Evolutionary conservation across 495 filamentous ascomycete species (phyloP), one percentile per base, ranked within the genome.

Genomic region (Cercophora scortea): DNA sequence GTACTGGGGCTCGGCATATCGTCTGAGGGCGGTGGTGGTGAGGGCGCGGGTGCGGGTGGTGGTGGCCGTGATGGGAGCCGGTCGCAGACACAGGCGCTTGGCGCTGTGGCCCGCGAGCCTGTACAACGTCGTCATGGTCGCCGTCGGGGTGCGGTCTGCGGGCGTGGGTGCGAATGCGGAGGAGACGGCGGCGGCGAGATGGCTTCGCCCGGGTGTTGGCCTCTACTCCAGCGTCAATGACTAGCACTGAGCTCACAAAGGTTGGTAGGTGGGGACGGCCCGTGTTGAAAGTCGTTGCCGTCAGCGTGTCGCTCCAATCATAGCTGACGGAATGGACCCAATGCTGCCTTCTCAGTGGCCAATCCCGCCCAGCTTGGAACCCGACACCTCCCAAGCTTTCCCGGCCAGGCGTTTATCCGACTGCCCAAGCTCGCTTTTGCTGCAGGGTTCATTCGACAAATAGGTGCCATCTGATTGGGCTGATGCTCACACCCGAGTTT

Each of bases 1-100:
- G 57, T 84, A 83, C 59, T 71, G 63, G 36, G 74, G 63, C 40
- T 77, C 71, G 56, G 85, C 84, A 59, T 81, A 76, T 55, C 74
- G 78, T 55, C 84, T 84, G 57, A 84, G 73, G 39, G 78, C 70
- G 25, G 88, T 77, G 58, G 81, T 79, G 58, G 88, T 81, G 70
- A 95, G 82, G 58, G 81, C 79, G 58, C 51, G 52, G 52, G 41
- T 44, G 54, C 41, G 6, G 50, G 19, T 42, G 56, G 33, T 42
- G 32, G 32, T 15, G 3, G 49, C 39, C 42, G 61, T 53, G 19
- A 59, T 19, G 45, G 50, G 49, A 25, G 25, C 25, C 38, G 60
- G 59, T 51, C 69, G 65, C 52, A 77, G 54, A 58, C 73, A 78
- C 40, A 79, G 68, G 51, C 77, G 74, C 68, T 73, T 78, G 71